These are phyloP conservation scores for Pseudocercospora pini-densiflorae DNA, from an alignment of 2,329 filamentous ascomycete species.

Conservation along the genomic window DNA sequence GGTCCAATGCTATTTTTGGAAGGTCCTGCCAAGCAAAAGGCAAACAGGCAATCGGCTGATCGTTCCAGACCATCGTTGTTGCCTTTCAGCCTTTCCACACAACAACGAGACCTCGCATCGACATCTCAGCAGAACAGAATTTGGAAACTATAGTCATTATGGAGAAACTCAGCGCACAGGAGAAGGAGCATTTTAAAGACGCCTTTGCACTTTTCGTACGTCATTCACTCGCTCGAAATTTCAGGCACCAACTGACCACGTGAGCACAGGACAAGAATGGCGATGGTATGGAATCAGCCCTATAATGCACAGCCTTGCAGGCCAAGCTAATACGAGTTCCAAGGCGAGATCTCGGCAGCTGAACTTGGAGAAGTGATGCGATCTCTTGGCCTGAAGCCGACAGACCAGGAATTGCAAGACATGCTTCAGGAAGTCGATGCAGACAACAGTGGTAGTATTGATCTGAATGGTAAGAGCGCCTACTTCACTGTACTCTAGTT, in stretches of 20 bases:
- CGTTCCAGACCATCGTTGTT: background rate
- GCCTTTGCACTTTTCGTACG: conserved; percentile 24
- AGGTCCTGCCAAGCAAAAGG: background rate
- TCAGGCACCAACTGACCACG: conserved; percentile 3
- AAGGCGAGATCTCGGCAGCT: conserved; percentile 26
- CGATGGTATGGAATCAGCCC: conserved; percentile 17
- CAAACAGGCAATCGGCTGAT: background rate
- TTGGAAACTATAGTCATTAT: background rate
- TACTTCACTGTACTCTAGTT: too few species aligned
- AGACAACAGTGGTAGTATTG: conserved; percentile 24
- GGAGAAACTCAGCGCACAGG: conserved; percentile 21
- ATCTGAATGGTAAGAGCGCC: conserved; percentile 20
- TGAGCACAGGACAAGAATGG: conserved; percentile 25
- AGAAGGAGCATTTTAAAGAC: conserved; percentile 20
- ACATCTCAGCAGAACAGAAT: background rate
- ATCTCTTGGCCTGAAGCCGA: conserved; percentile 24
- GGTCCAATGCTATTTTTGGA: background rate
- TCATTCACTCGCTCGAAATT: background rate
- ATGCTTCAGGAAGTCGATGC: conserved; percentile 27
- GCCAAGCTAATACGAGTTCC: background rate
- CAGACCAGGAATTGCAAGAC: conserved; percentile 24
- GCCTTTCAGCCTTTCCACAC: conserved; percentile 1
- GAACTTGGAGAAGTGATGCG: conserved; percentile 28
- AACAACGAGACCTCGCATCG: background rate
- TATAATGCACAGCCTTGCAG: background rate